A percentile compares a stretch with the other conserved stretches of the same genome.
Evolutionary conservation across 768 basidiomycete species (phyloP).

Genomic region (Heimioporus sp.): DNA sequence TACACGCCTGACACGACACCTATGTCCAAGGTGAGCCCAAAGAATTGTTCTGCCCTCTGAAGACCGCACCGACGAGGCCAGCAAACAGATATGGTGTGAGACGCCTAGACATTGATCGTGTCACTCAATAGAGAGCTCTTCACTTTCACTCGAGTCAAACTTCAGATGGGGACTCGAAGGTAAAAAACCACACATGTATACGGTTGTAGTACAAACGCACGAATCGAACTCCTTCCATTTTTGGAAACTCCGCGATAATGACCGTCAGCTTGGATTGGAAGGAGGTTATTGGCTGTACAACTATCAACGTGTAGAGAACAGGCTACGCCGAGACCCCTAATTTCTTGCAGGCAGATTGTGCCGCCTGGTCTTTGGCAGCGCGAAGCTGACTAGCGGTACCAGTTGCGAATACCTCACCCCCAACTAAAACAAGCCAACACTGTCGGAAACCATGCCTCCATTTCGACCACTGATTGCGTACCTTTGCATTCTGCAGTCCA

Average conservation of each 20-base stretch:
- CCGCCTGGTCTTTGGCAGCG: slow-evolving; percentile 48
- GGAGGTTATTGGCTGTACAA: not conserved
- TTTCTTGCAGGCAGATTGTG: slow-evolving; percentile 40
- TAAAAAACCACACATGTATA: too few species aligned
- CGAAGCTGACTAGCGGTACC: slow-evolving; percentile 44
- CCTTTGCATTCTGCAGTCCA: slow-evolving; percentile 64
- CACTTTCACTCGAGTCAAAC: too few species aligned
- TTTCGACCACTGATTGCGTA: slow-evolving; percentile 26
- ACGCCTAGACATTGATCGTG: slow-evolving; percentile 34
- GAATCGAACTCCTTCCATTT: slow-evolving; percentile 10
- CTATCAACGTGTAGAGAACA: slow-evolving; percentile 5
- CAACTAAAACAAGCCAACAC: slow-evolving; percentile 35
- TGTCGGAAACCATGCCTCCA: not conserved
- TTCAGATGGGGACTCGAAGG: too few species aligned
- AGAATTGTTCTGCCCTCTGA: not conserved
- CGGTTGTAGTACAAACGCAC: too few species aligned
- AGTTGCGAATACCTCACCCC: slow-evolving; percentile 45
- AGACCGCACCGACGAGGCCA: slow-evolving; percentile 48
- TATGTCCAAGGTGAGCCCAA: slow-evolving; percentile 22
- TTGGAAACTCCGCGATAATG: slow-evolving; percentile 29
- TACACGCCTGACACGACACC: slow-evolving; percentile 64
- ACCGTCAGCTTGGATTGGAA: not conserved
- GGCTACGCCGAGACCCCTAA: slow-evolving; percentile 19
- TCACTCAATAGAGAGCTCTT: not conserved
- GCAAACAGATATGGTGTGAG: slow-evolving; percentile 54